Conservation (phyloP, 805 yeast species). For the Sugiyamaella floridensis region DNA sequence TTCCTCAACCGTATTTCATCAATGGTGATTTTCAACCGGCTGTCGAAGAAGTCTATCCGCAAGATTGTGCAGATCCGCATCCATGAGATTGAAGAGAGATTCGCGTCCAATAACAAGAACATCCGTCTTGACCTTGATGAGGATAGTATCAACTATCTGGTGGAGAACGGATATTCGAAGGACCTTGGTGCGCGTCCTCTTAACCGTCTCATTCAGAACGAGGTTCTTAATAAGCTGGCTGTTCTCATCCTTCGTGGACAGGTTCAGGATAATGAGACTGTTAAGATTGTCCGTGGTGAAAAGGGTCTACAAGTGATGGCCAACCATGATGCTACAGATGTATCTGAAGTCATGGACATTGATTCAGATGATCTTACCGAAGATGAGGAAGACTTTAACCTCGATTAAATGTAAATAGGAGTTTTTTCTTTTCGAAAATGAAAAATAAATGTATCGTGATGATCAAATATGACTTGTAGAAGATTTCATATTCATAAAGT, state of each 20-base stretch:
- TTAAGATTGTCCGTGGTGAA: conserved; percentile 48
- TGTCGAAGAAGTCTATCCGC: conserved; percentile 84
- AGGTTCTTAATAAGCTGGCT: conserved; percentile 82
- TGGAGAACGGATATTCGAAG: conserved; percentile 80
- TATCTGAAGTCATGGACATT: conserved; percentile 39
- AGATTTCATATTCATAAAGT: too few relatives aligned
- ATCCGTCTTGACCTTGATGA: conserved; percentile 66
- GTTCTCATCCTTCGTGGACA: conserved; percentile 82
- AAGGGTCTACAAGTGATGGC: conserved; percentile 76
- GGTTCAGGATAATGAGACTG: conserved; percentile 80
- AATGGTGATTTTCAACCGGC: conserved; percentile 85
- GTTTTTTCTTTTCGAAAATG: too few relatives aligned
- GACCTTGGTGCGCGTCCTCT: conserved; percentile 97
- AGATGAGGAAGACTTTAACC: conserved; percentile 5
- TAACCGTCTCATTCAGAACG: conserved; percentile 77
- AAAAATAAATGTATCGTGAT: not conserved
- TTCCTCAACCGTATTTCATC: conserved; percentile 93
- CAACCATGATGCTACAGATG: conserved; percentile 73
- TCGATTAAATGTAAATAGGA: not conserved
- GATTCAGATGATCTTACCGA: conserved; percentile 24
- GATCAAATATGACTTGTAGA: not conserved
- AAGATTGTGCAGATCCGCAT: conserved; percentile 86
- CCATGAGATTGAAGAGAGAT: conserved; percentile 76
- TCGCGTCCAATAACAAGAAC: conserved; percentile 74
- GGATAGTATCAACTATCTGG: conserved; percentile 73